Percentiles rank a stretch among this genome's conserved stretches.
Evolutionary conservation across 768 basidiomycete genomes (phyloP).

Genomic region (Strobilomyces dryophilus): DNA sequence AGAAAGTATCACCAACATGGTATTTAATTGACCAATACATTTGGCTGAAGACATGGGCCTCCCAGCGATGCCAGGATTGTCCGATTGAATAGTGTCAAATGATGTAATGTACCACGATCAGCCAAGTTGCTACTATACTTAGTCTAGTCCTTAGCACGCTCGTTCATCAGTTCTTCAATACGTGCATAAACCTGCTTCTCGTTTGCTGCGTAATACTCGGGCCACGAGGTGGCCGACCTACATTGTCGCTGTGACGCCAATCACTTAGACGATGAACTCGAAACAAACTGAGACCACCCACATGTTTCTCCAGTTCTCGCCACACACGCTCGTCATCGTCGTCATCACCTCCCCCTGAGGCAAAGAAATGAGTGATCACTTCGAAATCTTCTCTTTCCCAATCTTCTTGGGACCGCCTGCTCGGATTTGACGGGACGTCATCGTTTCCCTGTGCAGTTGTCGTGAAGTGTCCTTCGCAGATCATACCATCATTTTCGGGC

Average conservation of each 20-base stretch:
- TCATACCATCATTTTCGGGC: neutral
- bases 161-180: constrained; percentile 33
- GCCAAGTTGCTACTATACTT: neutral
- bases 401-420: constrained; percentile 6
- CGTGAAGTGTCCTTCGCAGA: neutral
- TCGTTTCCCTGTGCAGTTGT: neutral
- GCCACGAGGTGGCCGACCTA: constrained; percentile 43
- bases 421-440: neutral
- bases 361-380: constrained; percentile 52
- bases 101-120: neutral
- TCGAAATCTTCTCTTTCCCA: constrained; percentile 42
- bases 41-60: neutral
- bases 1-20: constrained; percentile 5
- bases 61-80: neutral
- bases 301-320: constrained; percentile 45
- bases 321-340: constrained; percentile 49
- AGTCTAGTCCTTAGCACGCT: constrained; percentile 10
- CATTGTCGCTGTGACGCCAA: constrained; percentile 33
- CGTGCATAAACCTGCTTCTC: constrained; percentile 38
- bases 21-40: constrained; percentile 10
- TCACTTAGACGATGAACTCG: neutral
- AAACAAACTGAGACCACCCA: constrained; percentile 22
- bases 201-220: constrained; percentile 47
- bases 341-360: constrained; percentile 45
- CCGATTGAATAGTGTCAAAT: constrained; percentile 1